phyloP scores from a whole-genome alignment of 1,284 basidiomycete species.

The Ustilago cynodontis region DNA sequence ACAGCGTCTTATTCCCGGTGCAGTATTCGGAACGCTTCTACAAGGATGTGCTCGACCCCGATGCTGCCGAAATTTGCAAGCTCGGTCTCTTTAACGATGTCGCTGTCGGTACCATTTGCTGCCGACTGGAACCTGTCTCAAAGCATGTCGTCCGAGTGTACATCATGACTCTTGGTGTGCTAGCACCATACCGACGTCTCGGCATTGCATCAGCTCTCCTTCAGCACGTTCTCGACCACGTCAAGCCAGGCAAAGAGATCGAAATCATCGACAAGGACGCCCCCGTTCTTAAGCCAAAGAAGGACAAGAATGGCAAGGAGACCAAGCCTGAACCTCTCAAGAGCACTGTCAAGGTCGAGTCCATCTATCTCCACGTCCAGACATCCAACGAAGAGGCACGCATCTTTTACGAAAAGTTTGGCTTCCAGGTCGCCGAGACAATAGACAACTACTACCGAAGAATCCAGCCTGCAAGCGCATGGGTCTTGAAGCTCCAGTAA shows the following conservation, averaged over 20 bases:
- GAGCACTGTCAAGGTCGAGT: constrained; percentile 54
- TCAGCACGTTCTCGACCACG: constrained; percentile 65
- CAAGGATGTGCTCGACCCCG: constrained; percentile 59
- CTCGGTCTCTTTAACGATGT: constrained; percentile 71
- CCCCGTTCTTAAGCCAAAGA: constrained; percentile 31
- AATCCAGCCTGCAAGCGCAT: constrained; percentile 69
- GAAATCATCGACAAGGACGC: constrained; percentile 35
- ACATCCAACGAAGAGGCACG: constrained; percentile 69
- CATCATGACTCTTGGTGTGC: constrained; percentile 71
- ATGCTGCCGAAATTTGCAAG: constrained; percentile 61
- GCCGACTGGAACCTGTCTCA: constrained; percentile 65
- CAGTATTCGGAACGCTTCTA: constrained; percentile 66
- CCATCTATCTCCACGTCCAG: constrained; percentile 70
- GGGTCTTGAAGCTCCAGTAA: constrained; percentile 65
- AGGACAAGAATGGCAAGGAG: constrained; percentile 60
- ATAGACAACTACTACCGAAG: constrained; percentile 65
- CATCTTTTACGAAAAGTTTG: constrained; percentile 70
- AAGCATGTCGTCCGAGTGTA: constrained; percentile 65
- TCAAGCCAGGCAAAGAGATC: constrained; percentile 61
- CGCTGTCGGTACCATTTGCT: constrained; percentile 70
- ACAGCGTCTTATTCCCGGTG: constrained; percentile 66
- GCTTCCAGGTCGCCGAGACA: constrained; percentile 67
- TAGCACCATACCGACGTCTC: constrained; percentile 71
- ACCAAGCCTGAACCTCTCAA: constrained; percentile 41
- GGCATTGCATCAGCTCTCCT: constrained; percentile 70